Evolutionary conservation across 192 early-diverging fungal species (phyloP).

Genomic region (Coemansia sp.): DNA sequence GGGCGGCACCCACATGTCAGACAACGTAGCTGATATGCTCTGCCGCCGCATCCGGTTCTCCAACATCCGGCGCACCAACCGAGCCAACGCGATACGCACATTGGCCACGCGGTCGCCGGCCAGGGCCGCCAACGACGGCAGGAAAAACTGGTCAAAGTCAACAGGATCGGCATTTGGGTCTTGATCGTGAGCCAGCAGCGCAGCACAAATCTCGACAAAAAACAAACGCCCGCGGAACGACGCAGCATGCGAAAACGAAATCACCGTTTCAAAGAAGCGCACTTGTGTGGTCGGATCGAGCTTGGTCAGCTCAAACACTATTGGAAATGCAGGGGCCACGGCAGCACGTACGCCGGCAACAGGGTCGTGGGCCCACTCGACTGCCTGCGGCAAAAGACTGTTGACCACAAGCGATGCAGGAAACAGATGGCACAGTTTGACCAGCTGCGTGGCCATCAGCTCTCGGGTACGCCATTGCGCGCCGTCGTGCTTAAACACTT

Average conservation of each 20-base stretch:
- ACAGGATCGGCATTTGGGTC: slow-evolving; percentile 56
- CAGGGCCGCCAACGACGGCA: slow-evolving; percentile 61
- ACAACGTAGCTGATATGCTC: slow-evolving; percentile 35
- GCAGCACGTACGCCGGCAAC: slow-evolving; percentile 60
- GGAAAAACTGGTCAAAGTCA: slow-evolving; percentile 69
- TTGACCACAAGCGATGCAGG: slow-evolving; percentile 61
- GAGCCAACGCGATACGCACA: slow-evolving; percentile 69
- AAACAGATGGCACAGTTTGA: slow-evolving; percentile 62
- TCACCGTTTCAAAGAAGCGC: slow-evolving; percentile 51
- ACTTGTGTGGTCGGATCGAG: slow-evolving; percentile 40
- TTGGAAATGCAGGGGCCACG: slow-evolving; percentile 41
- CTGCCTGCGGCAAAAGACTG: slow-evolving; percentile 66
- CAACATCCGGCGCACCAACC: slow-evolving; percentile 54
- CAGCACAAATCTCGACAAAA: slow-evolving; percentile 70
- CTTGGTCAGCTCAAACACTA: slow-evolving; percentile 52
- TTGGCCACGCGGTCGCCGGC: slow-evolving; percentile 67
- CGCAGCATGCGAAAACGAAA: slow-evolving; percentile 49
- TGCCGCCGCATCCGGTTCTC: slow-evolving; percentile 44
- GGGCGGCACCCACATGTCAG: slow-evolving; percentile 22
- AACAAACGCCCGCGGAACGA: slow-evolving; percentile 56
- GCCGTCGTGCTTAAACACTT: slow-evolving; percentile 68
- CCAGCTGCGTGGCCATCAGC: slow-evolving; percentile 66
- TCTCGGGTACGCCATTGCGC: slow-evolving; percentile 74
- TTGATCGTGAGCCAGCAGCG: slow-evolving; percentile 62
- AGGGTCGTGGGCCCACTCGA: slow-evolving; percentile 57